Percentiles rank a stretch among this genome's conserved stretches.
Evolutionary conservation across 148 eudicot species (phyloP).

Genomic region (Rhododendron ferrugineum): DNA sequence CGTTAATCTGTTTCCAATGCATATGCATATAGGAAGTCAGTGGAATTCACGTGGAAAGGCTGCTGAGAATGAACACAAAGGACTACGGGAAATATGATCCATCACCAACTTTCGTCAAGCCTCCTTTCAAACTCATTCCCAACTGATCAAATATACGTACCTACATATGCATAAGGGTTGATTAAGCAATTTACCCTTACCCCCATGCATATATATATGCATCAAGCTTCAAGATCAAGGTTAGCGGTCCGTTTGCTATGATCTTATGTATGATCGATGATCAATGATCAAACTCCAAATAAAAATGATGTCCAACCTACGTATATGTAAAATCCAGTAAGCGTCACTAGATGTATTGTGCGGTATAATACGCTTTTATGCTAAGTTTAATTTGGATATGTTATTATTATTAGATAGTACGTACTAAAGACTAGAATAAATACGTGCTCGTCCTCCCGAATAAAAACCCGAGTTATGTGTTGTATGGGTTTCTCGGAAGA

Average conservation of each 20-base stretch:
- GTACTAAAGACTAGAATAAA: neutral
- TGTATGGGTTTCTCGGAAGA: neutral
- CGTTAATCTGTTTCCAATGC: neutral
- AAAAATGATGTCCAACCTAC: neutral
- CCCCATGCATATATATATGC: neutral
- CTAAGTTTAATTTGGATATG: neutral
- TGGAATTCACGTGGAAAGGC: slow-evolving; percentile 17
- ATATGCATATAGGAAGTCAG: neutral
- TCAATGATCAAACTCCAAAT: neutral
- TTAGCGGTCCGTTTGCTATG: neutral
- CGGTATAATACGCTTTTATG: neutral
- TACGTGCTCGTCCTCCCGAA: neutral
- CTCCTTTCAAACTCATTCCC: slow-evolving; percentile 24
- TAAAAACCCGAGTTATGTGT: neutral
- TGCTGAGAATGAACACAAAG: slow-evolving; percentile 16
- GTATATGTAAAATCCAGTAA: neutral
- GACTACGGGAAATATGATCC: slow-evolving; percentile 29
- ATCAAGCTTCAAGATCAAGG: neutral
- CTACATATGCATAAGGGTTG: neutral
- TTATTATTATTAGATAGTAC: neutral
- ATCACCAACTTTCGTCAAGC: slow-evolving; percentile 17
- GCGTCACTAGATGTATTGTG: neutral
- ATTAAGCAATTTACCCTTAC: neutral
- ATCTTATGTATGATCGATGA: neutral
- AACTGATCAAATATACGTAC: slow-evolving; percentile 7